A percentile compares a stretch with the other conserved stretches of the same genome.
These are phyloP conservation scores for Kazachstania kunashirensis DNA, from an alignment of 805 yeast species.

Conservation along the genomic window DNA sequence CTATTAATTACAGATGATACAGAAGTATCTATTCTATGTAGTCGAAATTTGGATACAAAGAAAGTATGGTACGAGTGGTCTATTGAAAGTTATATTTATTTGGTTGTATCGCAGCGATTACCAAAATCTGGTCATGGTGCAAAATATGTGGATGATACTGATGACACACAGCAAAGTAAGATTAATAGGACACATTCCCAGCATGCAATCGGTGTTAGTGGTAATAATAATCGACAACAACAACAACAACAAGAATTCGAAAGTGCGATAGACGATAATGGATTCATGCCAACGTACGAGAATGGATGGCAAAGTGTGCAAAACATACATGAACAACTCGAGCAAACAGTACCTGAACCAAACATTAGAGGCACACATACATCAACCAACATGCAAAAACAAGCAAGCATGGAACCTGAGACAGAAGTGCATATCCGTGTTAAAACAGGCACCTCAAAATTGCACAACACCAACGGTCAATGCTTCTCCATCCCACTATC, in stretches of 20 bases:
- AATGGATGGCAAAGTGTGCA: constrained; percentile 27
- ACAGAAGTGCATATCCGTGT: constrained; percentile 35
- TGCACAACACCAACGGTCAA: constrained; percentile 35
- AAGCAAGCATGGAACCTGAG: neutral
- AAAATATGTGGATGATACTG: neutral
- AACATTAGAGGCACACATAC: too few species aligned
- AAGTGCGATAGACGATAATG: constrained; percentile 1
- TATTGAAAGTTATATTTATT: constrained; percentile 41
- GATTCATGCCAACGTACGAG: constrained; percentile 9
- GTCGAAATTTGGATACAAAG: constrained; percentile 33
- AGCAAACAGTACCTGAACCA: neutral
- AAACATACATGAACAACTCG: constrained; percentile 20
- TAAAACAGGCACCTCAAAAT: constrained; percentile 32
- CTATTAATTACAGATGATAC: constrained; percentile 43
- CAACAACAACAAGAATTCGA: neutral
- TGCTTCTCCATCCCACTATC: constrained; percentile 22
- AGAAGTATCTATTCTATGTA: constrained; percentile 43
- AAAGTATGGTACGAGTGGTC: constrained; percentile 65
- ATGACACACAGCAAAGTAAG: neutral
- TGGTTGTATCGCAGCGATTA: constrained; percentile 24
- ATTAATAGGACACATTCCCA: too few species aligned
- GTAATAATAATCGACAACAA: neutral
- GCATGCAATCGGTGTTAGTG: too few species aligned
- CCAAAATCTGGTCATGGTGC: neutral
- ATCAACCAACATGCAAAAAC: neutral